Percentiles rank a stretch among this genome's conserved stretches.
Evolutionary conservation across 345 rosid species (phyloP).

Genomic region (Leavenworthia alabamica): DNA sequence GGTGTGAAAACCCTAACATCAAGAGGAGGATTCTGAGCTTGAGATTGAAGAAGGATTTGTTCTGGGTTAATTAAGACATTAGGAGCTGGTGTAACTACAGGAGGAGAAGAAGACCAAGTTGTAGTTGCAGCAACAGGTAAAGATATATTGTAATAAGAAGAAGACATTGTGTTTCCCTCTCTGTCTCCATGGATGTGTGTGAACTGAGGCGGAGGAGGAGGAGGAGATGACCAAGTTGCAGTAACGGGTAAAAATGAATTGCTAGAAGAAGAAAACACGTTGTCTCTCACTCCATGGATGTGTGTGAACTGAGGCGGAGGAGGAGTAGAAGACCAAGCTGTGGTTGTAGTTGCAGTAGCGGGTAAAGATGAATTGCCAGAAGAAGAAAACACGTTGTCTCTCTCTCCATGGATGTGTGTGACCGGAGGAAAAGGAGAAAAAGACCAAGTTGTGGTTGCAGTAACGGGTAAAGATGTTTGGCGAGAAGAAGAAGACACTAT

Average conservation of each 20-base stretch:
- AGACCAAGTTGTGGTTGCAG: too few species aligned
- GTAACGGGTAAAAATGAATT: conserved; percentile 42
- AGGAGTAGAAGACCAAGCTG: background rate
- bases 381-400: conserved; percentile 15
- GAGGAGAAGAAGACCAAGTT: conserved; percentile 26
- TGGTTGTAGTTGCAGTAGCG: conserved; percentile 3
- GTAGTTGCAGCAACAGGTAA: conserved; percentile 20
- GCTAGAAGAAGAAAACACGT: conserved; percentile 21
- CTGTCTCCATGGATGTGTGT: conserved; percentile 17
- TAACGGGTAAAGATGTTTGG: too few species aligned
- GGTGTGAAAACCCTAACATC: conserved; percentile 20
- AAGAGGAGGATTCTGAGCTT: conserved; percentile 21
- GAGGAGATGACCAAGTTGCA: background rate
- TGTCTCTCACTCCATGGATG: conserved; percentile 15
- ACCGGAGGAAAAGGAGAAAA: too few species aligned
- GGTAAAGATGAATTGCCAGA: conserved; percentile 44
- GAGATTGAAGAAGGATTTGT: conserved; percentile 16
- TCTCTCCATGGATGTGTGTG: conserved; percentile 15
- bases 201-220: conserved; percentile 21
- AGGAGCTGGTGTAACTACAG: background rate
- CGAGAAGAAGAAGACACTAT: too few species aligned
- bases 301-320: conserved; percentile 25
- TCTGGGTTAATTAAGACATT: conserved; percentile 24
- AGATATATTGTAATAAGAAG: conserved; percentile 42
- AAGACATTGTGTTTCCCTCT: background rate